Percentiles rank a stretch among this genome's conserved stretches.
Conservation (phyloP, 768 basidiomycete genomes). For the Peribolospora baueri region DNA sequence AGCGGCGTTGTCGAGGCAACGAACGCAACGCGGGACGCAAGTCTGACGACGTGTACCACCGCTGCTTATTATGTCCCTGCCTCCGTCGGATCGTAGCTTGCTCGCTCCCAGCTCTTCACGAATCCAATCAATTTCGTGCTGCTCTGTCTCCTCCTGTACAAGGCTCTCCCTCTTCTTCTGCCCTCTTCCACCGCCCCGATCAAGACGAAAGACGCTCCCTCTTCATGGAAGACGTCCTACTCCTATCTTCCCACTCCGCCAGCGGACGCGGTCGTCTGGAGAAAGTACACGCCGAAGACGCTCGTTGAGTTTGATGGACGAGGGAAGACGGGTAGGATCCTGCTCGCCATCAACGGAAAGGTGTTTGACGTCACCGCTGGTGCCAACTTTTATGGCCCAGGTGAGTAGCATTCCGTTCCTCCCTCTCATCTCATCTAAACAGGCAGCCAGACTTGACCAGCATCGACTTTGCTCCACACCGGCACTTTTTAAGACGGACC, state of each 20-base stretch:
- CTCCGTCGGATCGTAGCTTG: too few relatives aligned
- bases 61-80: neutral
- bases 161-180: slow-evolving; percentile 45
- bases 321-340: slow-evolving; percentile 39
- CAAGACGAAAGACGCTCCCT: slow-evolving; percentile 16
- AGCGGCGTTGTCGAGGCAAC: too few relatives aligned
- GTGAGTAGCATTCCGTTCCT: slow-evolving; percentile 22
- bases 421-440: neutral
- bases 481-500: slow-evolving; percentile 41
- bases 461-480: neutral
- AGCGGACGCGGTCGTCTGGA: slow-evolving; percentile 49
- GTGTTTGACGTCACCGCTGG: slow-evolving; percentile 89
- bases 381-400: slow-evolving; percentile 78
- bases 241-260: slow-evolving; percentile 76
- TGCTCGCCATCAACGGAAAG: slow-evolving; percentile 60
- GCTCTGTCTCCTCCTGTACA: slow-evolving; percentile 52
- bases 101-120: slow-evolving; percentile 21
- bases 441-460: too few relatives aligned
- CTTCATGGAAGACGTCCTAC: slow-evolving; percentile 53
- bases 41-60: too few relatives aligned
- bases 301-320: slow-evolving; percentile 33
- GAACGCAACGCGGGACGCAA: too few relatives aligned
- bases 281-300: slow-evolving; percentile 54
- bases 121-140: slow-evolving; percentile 58
- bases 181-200: slow-evolving; percentile 25